Base-by-base conservation (phyloP, 2,329 filamentous ascomycete genomes). In the Cadophora sp. region DNA sequence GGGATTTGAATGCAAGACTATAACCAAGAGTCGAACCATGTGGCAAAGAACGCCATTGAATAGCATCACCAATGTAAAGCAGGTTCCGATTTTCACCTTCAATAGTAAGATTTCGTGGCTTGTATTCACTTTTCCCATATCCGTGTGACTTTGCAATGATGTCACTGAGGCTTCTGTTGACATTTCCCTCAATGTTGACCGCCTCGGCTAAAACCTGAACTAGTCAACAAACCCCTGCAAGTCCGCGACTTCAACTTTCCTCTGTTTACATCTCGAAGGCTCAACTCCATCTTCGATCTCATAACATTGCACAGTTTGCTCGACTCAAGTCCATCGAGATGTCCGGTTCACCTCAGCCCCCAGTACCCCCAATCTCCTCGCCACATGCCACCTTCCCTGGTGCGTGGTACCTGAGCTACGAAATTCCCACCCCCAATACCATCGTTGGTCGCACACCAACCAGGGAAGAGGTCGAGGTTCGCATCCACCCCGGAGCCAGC, bases 161-260 rank as follows among this genome's bases (percentile, higher is more conserved):
- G 24, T 51, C 48, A 51, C 16, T 3, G 48, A 30, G 24, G 48
- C 48, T 39, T 2, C 11, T 39, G 36, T 39, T 9, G 36, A 39
- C 36, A 30, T 51, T 4, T 30, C 14, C 24, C 2, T 30, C 27
- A 6, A 4, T 51, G 48, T 33, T 51, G 24, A 8, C 48, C 14
- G 20, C 9, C 24, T 51, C 48, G 48, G 41, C 48, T 51, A 51
- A 30, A 30, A 30, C 47, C 11, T 4, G 6, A 18, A 18, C 48
- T 33, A 51, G 48, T 51, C 24, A 51, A 51, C 48, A 51, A 51
- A 14, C 48, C 48, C 24, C n/a, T 51, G 48, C 24, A 18, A 8
- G 22, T 18, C 16, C 4, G 18, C 24, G 7, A 30, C 48, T 51
- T 24, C 24, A 30, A 18, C 2, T 24, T 14, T 30, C 33, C 16